Evolutionary conservation across 2,329 filamentous ascomycete species (phyloP).

Genomic region (Alternaria brassicae): DNA sequence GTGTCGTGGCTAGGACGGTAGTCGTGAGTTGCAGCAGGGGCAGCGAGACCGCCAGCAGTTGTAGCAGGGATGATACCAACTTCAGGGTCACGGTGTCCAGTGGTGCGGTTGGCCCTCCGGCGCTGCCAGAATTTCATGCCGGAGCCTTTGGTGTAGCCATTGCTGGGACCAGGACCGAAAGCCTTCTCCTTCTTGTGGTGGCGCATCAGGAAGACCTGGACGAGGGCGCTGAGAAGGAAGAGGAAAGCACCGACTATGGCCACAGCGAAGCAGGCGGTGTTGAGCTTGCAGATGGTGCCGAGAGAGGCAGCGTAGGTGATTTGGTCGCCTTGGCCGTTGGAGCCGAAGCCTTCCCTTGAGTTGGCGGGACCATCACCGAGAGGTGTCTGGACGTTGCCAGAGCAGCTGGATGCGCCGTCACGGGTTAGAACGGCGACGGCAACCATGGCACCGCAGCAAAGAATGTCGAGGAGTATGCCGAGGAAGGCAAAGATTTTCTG

Average conservation of each 20-base stretch:
- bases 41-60: slow-evolving; percentile 24
- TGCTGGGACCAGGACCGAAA: slow-evolving; percentile 69
- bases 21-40: slow-evolving; percentile 29
- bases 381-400: slow-evolving; percentile 68
- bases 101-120: slow-evolving; percentile 43
- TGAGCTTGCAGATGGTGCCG: slow-evolving; percentile 73
- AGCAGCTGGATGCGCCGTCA: slow-evolving; percentile 71
- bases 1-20: slow-evolving; percentile 59
- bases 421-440: slow-evolving; percentile 81
- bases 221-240: slow-evolving; percentile 74
- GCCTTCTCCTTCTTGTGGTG: slow-evolving; percentile 78
- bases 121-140: slow-evolving; percentile 58
- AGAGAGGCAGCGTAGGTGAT: slow-evolving; percentile 56
- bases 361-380: slow-evolving; percentile 69
- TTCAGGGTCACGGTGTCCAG: slow-evolving; percentile 53
- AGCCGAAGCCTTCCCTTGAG: slow-evolving; percentile 59
- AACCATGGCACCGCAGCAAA: slow-evolving; percentile 78
- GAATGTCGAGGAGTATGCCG: slow-evolving; percentile 76
- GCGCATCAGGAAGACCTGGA: slow-evolving; percentile 72
- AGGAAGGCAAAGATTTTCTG: slow-evolving; percentile 70
- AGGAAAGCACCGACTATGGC: slow-evolving; percentile 78
- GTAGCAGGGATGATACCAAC: slow-evolving; percentile 44
- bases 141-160: slow-evolving; percentile 71
- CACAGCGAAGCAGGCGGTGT: slow-evolving; percentile 79
- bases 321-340: slow-evolving; percentile 50